Base-by-base conservation (phyloP, 768 basidiomycete species). In the Cyclocybe aegerita region DNA sequence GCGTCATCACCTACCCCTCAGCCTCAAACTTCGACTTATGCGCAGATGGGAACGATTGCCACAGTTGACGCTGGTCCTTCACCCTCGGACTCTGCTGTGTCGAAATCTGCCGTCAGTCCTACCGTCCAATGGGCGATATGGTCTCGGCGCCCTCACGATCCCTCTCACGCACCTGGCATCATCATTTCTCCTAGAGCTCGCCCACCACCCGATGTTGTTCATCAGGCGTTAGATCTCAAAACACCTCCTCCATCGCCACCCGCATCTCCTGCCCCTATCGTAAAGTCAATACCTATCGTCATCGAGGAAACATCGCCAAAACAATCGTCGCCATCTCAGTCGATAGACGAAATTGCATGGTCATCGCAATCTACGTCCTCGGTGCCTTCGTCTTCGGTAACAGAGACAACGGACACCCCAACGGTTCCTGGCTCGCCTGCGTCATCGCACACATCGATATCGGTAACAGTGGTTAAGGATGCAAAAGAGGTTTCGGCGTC, bases 131-230 rank as follows among this genome's bases (percentile, higher is more conserved):
- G 80, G 69, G 85, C 81, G 4, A 79, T 90, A 34, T 90, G 86
- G 86, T 86, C 88, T 0, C 77, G 78, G n/a, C 79, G 86, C 17
- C 88, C 88, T 0, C 67, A 73, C 2, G 70, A 88, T 61, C 88
- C 88, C 0, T 69, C 77, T 3, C 63, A 67, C 39, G 88, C 88
- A 0, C 86, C 86, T 1, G 80, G 82, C 3, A 79, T 90, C 50
- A 88, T 90, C 55, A 85, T 90, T 23, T 88, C 87, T 1, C 76
- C 82, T 0, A 66, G 60, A 15, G 84, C 86, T 2, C 71, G 74
- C 34, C 88, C 88, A 3, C 87, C 88, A 29, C 71, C 70, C 1
- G 69, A 81, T 46, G 69, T 90, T 15, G 61, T 88, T 0, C 71
- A 78, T 38, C 70, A 71, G 12, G 87, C 87, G n/a, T 58, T 84